Conservation (phyloP, 129 eudicot genomes). For the Oenanthe sinensis region DNA sequence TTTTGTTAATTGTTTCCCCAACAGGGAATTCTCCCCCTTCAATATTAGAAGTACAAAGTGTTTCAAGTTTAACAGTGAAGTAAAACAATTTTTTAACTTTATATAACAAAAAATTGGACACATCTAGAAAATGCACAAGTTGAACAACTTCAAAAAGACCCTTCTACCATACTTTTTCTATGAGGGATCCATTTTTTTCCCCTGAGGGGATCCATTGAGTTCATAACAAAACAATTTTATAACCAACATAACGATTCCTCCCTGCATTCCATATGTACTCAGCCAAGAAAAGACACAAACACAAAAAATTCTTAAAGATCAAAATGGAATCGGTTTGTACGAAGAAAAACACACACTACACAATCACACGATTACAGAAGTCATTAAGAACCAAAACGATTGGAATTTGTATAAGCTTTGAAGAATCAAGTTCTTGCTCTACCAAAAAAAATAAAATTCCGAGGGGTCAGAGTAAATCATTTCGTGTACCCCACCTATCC, state of each 20-base stretch:
- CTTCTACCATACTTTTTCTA: not conserved
- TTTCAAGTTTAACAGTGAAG: too few species aligned
- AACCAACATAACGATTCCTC: not conserved
- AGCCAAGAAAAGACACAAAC: not conserved
- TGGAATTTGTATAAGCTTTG: not conserved
- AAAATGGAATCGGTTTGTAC: not conserved
- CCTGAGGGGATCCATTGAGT: not conserved
- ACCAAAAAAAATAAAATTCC: not conserved
- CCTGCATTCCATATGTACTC: not conserved
- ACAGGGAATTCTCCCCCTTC: not conserved
- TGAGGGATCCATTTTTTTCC: not conserved
- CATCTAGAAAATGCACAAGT: not conserved
- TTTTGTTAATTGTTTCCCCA: not conserved
- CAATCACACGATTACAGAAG: not conserved
- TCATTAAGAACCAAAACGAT: not conserved
- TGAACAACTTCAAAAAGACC: not conserved
- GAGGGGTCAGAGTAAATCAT: not conserved
- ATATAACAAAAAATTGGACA: too few species aligned
- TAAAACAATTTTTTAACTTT: too few species aligned
- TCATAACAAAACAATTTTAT: not conserved
- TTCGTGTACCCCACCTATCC: not conserved
- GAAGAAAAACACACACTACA: not conserved
- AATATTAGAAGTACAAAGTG: not conserved
- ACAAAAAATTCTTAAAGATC: not conserved
- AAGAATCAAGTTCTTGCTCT: not conserved